These are phyloP conservation scores for Cystobasidium onofrii DNA, from an alignment of 768 basidiomycete species.

Conservation along the genomic window DNA sequence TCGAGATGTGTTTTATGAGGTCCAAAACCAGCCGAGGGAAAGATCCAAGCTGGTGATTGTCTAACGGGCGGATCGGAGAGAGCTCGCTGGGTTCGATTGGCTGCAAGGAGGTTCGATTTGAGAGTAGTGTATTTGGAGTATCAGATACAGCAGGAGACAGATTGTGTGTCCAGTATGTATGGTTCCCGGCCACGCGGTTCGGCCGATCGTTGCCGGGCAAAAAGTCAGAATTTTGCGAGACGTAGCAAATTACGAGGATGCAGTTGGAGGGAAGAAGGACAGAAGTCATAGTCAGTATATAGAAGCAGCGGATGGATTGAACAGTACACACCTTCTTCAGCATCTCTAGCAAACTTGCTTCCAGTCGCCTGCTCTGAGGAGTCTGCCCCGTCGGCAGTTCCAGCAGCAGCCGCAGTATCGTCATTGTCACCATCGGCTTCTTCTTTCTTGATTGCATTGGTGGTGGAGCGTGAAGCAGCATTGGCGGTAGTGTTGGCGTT, in stretches of 20 bases:
- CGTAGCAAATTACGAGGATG: no score
- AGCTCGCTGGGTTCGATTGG: not conserved
- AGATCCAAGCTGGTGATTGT: constrained; percentile 10
- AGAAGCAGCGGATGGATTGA: not conserved
- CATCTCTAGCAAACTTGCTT: not conserved
- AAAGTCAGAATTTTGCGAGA: no score
- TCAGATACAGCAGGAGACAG: no score
- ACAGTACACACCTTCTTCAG: not conserved
- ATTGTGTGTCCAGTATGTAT: no score
- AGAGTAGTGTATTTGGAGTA: no score
- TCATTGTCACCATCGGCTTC: not conserved
- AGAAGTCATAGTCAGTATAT: not conserved
- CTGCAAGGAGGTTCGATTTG: not conserved
- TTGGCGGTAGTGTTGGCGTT: not conserved
- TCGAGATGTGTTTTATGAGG: constrained; percentile 39
- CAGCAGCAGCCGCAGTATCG: not conserved
- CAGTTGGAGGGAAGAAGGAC: not conserved
- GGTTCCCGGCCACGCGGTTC: no score
- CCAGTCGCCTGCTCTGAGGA: not conserved
- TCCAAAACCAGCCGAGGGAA: not conserved
- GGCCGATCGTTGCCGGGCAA: no score
- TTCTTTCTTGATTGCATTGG: not conserved
- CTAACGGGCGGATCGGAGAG: constrained; percentile 24
- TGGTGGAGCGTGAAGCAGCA: not conserved
- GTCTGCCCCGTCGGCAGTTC: not conserved